Base-by-base conservation (phyloP, 2,329 filamentous ascomycete genomes). In the Endothia cerciana region DNA sequence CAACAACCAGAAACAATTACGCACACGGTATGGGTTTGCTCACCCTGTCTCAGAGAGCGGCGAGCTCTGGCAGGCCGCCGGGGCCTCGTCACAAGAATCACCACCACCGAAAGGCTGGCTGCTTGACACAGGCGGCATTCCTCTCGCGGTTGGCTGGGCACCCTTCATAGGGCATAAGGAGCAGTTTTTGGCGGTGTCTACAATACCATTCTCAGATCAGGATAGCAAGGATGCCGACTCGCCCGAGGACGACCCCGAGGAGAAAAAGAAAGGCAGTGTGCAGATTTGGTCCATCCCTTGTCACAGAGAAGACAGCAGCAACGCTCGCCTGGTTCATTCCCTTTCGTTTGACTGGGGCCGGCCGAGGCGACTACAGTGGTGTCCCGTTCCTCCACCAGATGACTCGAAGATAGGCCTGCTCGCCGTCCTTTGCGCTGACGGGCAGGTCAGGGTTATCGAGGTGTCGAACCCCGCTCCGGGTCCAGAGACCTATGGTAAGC, bases 111-210 rank as follows among this genome's bases (percentile, higher is more conserved):
- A 71, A 70, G 84, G 83, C 4, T 87, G 83, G 83, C 75, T 87
- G 69, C 71, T 88, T 17, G 82, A 88, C 65, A 77, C 81, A 0
- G 85, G 83, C 13, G 85, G 85, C 60, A 78, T 86, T 17, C 80
- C 85, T 4, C 73, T 83, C 4, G 77, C 80, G 33, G 81, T 87
- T 73, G 81, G 79, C 57, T 88, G 86, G 86, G 82, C 81, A 1
- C 81, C 82, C 2, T 69, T 74, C 1, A 71, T 72, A 2, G 74
- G 74, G 11, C 72, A 76, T 22, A 71, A 74, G 7, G 73, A 77
- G 3, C 85, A 87, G 71, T 72, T 85, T 33, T 79, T 88, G 10
- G 85, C 84, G 2, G 71, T 87, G 38, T 81, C 83, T 1, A 77
- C 85, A 3, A 75, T 82, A 7, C 85, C 85, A 0, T 80, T 82